Percentiles rank a stretch among this genome's conserved stretches.
These are phyloP conservation scores for Pelagomonas calceolata DNA, from an alignment of 108 stramenopile species.

Conservation along the genomic window DNA sequence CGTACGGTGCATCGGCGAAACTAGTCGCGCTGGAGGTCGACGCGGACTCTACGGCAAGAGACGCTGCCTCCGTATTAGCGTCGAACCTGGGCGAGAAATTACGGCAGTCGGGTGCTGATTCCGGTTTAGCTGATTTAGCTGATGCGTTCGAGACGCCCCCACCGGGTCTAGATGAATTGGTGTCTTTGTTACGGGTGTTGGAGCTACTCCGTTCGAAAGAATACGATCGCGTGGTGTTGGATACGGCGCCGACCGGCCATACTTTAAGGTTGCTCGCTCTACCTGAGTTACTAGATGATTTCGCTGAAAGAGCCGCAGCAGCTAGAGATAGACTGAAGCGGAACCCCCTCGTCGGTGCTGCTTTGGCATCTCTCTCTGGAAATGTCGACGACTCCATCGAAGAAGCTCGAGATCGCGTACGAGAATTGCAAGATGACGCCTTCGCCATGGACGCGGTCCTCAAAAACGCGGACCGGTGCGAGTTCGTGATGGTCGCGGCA, in stretches of 20 bases:
- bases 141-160: slow-evolving; percentile 28
- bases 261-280: slow-evolving; percentile 11
- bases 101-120: neutral
- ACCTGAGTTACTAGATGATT: slow-evolving; percentile 29
- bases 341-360: neutral
- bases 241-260: slow-evolving; percentile 17
- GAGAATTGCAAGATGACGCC: neutral
- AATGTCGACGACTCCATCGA: too few relatives aligned
- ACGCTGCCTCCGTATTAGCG: neutral
- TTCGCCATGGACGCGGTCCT: slow-evolving; percentile 24
- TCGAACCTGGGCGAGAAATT: neutral
- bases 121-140: neutral
- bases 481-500: slow-evolving; percentile 13
- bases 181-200: slow-evolving; percentile 27
- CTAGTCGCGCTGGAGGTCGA: slow-evolving; percentile 29
- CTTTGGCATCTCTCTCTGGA: too few relatives aligned
- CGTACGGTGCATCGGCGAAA: neutral
- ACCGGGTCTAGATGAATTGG: slow-evolving; percentile 36
- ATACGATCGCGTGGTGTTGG: slow-evolving; percentile 8
- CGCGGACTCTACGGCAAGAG: slow-evolving; percentile 16
- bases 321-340: slow-evolving; percentile 2
- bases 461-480: slow-evolving; percentile 1
- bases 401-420: too few relatives aligned
- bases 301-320: slow-evolving; percentile 20
- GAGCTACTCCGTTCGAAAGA: neutral